These are phyloP conservation scores for Rhodotorula kratochvilovae DNA, from an alignment of 768 basidiomycete genomes.

Conservation along the genomic window DNA sequence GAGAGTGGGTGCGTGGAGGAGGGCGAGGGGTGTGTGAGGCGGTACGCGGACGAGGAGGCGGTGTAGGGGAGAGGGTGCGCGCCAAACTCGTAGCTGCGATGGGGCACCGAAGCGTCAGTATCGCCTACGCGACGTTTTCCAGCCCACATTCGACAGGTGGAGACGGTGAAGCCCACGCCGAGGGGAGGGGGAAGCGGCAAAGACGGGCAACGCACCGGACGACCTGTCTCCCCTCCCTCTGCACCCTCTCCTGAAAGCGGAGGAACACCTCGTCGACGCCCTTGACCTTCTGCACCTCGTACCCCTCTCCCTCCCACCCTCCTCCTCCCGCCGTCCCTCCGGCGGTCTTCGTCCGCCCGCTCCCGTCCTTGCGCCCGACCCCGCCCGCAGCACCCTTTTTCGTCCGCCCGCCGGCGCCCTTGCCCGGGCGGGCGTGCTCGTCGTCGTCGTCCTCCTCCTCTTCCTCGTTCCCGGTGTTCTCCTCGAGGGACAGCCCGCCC, in stretches of 20 bases:
- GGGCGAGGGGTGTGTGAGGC: conserved; percentile 56
- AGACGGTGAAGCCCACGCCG: too few species aligned
- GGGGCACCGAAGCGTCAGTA: too few species aligned
- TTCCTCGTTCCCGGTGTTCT: neutral
- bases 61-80: conserved; percentile 80
- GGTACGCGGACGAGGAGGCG: conserved; percentile 63
- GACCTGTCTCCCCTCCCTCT: conserved; percentile 72
- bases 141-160: too few species aligned
- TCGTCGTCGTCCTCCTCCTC: conserved; percentile 1
- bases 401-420: conserved; percentile 17
- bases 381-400: conserved; percentile 20
- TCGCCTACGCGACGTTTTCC: too few species aligned
- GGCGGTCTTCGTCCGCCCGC: neutral
- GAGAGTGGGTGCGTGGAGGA: conserved; percentile 58
- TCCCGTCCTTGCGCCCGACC: conserved; percentile 38
- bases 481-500: neutral
- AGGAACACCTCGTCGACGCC: conserved; percentile 78
- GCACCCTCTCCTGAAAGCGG: conserved; percentile 69
- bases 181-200: neutral
- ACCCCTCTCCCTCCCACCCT: conserved; percentile 65
- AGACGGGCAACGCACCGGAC: conserved; percentile 63
- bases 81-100: conserved; percentile 75
- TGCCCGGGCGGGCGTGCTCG: conserved; percentile 2
- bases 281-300: conserved; percentile 67
- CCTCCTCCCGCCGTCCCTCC: conserved; percentile 38